Percentiles rank a stretch among this genome's conserved stretches.
Conservation (phyloP, 352 stramenopile genomes). For the Elongisporangium senticosum region DNA sequence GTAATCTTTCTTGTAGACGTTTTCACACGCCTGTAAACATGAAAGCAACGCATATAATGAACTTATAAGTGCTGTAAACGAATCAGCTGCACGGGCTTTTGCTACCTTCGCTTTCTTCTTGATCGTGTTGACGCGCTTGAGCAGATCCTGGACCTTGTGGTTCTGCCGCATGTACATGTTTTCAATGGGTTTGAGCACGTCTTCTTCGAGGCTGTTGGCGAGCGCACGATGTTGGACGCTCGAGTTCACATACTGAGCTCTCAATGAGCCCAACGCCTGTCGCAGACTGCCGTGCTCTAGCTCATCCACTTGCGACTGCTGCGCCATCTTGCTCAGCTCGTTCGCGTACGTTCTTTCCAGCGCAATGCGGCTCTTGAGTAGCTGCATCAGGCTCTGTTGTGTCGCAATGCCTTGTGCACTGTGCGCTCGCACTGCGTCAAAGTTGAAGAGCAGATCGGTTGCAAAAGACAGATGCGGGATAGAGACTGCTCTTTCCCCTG, state of each 20-base stretch:
- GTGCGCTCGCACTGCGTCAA: conserved; percentile 53
- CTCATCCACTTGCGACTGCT: conserved; percentile 51
- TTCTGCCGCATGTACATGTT: conserved; percentile 43
- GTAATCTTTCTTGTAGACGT: conserved; percentile 73
- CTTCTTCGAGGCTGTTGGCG: conserved; percentile 68
- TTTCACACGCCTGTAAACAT: conserved; percentile 35
- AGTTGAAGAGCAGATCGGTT: conserved; percentile 73
- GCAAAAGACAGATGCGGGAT: conserved; percentile 50
- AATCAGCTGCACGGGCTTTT: background rate
- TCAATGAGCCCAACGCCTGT: conserved; percentile 49
- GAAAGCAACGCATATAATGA: background rate
- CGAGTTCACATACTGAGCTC: conserved; percentile 76
- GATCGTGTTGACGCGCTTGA: conserved; percentile 45
- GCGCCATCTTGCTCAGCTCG: conserved; percentile 60
- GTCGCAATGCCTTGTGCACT: conserved; percentile 41
- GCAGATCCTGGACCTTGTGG: conserved; percentile 50
- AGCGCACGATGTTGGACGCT: conserved; percentile 74
- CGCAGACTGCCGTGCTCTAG: conserved; percentile 47
- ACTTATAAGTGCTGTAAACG: background rate
- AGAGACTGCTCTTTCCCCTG: background rate
- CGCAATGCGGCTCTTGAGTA: conserved; percentile 67
- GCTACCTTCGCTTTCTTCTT: conserved; percentile 76
- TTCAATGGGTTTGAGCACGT: conserved; percentile 70
- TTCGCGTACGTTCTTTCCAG: conserved; percentile 70
- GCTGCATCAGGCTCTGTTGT: conserved; percentile 47